Base-by-base conservation (phyloP, 2,329 filamentous ascomycete genomes). In the Claviceps pazoutovae region DNA sequence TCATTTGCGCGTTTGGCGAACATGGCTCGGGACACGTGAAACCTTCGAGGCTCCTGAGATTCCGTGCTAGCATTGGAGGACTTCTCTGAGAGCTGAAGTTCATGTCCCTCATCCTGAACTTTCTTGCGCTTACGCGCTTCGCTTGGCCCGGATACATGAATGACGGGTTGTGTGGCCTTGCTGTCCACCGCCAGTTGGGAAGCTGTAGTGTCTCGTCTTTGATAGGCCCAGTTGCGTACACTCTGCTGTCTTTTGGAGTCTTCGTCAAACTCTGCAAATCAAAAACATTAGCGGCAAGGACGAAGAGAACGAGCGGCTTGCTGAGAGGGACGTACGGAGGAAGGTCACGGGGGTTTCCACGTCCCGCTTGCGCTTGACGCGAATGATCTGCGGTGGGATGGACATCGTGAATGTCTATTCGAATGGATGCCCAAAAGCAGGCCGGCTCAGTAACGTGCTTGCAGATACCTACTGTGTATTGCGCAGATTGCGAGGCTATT, bases 291-390 rank as follows among this genome's bases (percentile, higher is more conserved):
- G 42, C 52, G 57, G 61, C 8, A 34, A 13, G 23, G 17, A 21
- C 1, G 59, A 59, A 52, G 46, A 52, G 48, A 13, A 6, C 9
- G 8, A 43, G 38, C 21, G 5, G 19, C n/a, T 17, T 34, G 17
- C 7, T n/a, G 46, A 4, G 13, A 17, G 41, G 14, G 48, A 66
- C 74, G 55, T 60, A 80, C 76, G 72, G 46, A 81, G 71, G 58
- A 77, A 78, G 50, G 76, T 72, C 49, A 80, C 73, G 3, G 77
- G 75, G 13, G 68, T 66, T 53, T 76, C 72, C 16, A 74, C 74
- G 49, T 71, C 73, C 42, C 75, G 74, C 66, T 81, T 81, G 60
- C 78, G 76, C 70, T 81, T 81, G 57, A 82, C 74, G 53, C 75
- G 74, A 63, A 82, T 81, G 48, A 77, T 66, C 55, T 78, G 73